Conservation (phyloP, 352 stramenopile species). For the Phytophthora fragariaefolia region DNA sequence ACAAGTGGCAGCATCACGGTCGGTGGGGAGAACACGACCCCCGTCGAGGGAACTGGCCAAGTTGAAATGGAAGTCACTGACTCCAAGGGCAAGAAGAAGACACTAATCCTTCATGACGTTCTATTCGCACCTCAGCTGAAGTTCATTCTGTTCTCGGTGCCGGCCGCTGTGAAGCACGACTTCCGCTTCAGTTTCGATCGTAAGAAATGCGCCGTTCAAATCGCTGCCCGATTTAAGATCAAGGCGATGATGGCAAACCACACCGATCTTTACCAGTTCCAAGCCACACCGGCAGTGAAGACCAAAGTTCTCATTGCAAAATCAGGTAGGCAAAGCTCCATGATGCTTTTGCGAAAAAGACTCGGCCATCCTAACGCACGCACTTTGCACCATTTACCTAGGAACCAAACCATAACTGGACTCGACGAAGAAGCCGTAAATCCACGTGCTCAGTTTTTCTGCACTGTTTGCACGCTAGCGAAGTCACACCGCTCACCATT, state of each 20-base stretch:
- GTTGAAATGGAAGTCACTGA: constrained; percentile 22
- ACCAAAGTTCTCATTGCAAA: not conserved
- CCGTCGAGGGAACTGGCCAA: constrained; percentile 7
- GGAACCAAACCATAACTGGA: constrained; percentile 6
- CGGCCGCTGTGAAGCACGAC: constrained; percentile 1
- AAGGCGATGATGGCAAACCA: not conserved
- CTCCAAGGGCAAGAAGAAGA: constrained; percentile 14
- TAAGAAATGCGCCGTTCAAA: constrained; percentile 1
- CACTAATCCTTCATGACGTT: constrained; percentile 3
- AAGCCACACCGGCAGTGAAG: not conserved
- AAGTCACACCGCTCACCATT: constrained; percentile 29
- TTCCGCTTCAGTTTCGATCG: constrained; percentile 8
- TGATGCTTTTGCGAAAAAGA: constrained; percentile 9
- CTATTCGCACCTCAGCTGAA: constrained; percentile 6
- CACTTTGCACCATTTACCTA: constrained; percentile 7
- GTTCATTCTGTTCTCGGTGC: constrained; percentile 1
- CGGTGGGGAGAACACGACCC: constrained; percentile 13
- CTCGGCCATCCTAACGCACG: constrained; percentile 13
- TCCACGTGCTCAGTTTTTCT: constrained; percentile 1
- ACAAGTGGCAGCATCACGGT: constrained; percentile 19
- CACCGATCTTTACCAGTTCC: constrained; percentile 14
- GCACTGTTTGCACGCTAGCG: constrained; percentile 15
- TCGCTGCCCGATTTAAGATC: constrained; percentile 16
- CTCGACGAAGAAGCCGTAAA: not conserved
- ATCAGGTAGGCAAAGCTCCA: constrained; percentile 7